Evolutionary conservation across 108 stramenopile species (phyloP), one percentile per base, ranked within the genome.

Genomic region (Craspedostauros australis): DNA sequence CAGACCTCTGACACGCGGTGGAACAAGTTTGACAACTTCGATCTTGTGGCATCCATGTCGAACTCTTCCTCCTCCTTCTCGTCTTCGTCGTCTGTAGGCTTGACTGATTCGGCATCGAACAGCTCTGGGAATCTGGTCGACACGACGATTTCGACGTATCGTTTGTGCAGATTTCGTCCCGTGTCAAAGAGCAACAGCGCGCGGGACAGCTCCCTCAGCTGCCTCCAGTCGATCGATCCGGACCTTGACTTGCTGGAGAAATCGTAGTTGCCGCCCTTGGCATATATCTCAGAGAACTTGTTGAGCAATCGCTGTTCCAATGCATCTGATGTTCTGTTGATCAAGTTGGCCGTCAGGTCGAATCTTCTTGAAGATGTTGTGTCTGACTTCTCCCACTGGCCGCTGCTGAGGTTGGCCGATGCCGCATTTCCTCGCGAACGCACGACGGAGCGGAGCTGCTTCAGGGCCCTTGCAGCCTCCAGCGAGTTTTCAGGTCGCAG

Each of bases 1-100:
- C 84, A 91, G 7, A 86, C 88, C 50, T 91, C 88, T 31, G 72
- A 74, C 19, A 86, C 82, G 1, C 82, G 75, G 66, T 91, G 84
- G 49, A 86, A 91, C 23, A 91, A 73, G 50, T 51, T 77, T n/a
- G 84, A 79, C 4, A 91, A 60, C 57, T 82, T 71, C 39, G 63
- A 74, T 27, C 84, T 47, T 29, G 83, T 86, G 14, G 58, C 51
- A 50, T 91, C 88, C 67, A 84, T 75, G 50, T 84, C 80, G 30
- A 81, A 70, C 4, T 83, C 71, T 15, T 68, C 63, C 7, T 73
- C 70, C 15, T 68, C 72, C n/a, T 66, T 48, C 26, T 59, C 39
- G 9, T 77, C 73, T 18, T 66, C 59, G 7, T 49, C 64, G 33
- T 51, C 73, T 3, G 39, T 48, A 37, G 33, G 29, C 21, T 62